Conservation (phyloP, 2,329 filamentous ascomycete genomes). For the Reticulascus tulasneorum region DNA sequence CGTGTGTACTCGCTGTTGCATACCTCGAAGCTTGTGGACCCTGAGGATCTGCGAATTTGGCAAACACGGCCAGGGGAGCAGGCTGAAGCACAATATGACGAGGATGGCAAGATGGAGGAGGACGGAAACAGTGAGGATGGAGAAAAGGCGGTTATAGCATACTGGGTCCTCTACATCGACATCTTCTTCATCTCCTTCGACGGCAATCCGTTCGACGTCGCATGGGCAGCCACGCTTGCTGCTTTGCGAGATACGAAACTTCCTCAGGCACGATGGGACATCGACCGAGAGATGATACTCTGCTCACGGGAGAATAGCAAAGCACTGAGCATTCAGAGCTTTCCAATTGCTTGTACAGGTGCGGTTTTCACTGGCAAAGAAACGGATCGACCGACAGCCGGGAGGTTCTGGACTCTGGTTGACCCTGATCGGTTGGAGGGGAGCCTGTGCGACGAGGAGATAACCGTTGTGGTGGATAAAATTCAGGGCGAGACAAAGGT, state of each 20-base stretch:
- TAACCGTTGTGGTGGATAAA: constrained; percentile 77
- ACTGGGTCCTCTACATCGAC: constrained; percentile 94
- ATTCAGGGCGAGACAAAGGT: constrained; percentile 52
- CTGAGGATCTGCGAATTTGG: constrained; percentile 69
- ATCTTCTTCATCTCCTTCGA: constrained; percentile 92
- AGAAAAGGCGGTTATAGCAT: constrained; percentile 62
- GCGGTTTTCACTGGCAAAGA: constrained; percentile 69
- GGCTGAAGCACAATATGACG: constrained; percentile 38
- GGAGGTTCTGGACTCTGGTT: constrained; percentile 69
- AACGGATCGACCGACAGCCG: constrained; percentile 38
- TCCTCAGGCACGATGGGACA: constrained; percentile 78
- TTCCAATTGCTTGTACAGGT: constrained; percentile 75
- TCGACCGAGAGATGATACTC: constrained; percentile 72
- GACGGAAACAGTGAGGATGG: constrained; percentile 21
- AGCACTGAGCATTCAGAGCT: constrained; percentile 55
- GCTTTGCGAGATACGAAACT: constrained; percentile 75
- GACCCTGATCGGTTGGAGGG: constrained; percentile 93
- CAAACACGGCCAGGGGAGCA: constrained; percentile 50
- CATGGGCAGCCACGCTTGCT: constrained; percentile 79
- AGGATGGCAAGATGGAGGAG: constrained; percentile 28
- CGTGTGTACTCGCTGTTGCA: constrained; percentile 74
- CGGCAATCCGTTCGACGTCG: constrained; percentile 86
- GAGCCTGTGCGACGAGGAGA: constrained; percentile 72
- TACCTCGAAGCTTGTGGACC: constrained; percentile 61
- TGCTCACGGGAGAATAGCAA: constrained; percentile 61